A percentile compares a stretch with the other conserved stretches of the same genome.
Evolutionary conservation across 2,329 filamentous ascomycete species (phyloP).

Genomic region (Fusarium subglutinans): DNA sequence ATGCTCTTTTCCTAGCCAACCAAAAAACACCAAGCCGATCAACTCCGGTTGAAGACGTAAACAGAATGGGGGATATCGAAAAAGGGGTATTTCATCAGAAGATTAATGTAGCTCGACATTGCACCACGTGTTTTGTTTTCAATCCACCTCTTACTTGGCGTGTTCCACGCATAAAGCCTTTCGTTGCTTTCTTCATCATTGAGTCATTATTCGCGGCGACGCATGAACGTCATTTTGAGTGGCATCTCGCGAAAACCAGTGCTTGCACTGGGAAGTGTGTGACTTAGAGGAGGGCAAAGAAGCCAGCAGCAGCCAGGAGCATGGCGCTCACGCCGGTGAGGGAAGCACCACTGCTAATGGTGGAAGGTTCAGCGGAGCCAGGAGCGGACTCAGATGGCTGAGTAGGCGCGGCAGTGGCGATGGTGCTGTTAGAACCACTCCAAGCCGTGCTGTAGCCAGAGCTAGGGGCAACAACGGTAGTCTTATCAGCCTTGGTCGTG

Average conservation of each 20-base stretch:
- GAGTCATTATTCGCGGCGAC: constrained; percentile 50
- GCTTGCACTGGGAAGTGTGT: constrained; percentile 41
- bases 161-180: constrained; percentile 16
- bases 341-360: constrained; percentile 43
- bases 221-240: constrained; percentile 29
- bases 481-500: constrained; percentile 37
- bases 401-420: constrained; percentile 38
- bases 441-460: constrained; percentile 44
- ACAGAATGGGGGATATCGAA: constrained; percentile 38
- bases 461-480: constrained; percentile 42
- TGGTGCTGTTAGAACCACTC: constrained; percentile 48
- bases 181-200: constrained; percentile 38
- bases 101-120: constrained; percentile 39
- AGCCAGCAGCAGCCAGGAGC: constrained; percentile 49
- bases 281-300: constrained; percentile 49
- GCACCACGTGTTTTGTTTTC: constrained; percentile 31
- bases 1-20: constrained; percentile 25
- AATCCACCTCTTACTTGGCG: constrained; percentile 8
- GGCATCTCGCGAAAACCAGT: constrained; percentile 9
- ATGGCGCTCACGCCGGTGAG: constrained; percentile 49
- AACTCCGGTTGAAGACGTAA: constrained; percentile 39
- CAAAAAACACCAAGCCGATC: constrained; percentile 43
- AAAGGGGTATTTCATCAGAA: constrained; percentile 41
- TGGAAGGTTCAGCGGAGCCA: constrained; percentile 30
- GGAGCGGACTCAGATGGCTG: constrained; percentile 38